phyloP scores from a whole-genome alignment of 345 rosid species.

The Eucalyptus melliodora region DNA sequence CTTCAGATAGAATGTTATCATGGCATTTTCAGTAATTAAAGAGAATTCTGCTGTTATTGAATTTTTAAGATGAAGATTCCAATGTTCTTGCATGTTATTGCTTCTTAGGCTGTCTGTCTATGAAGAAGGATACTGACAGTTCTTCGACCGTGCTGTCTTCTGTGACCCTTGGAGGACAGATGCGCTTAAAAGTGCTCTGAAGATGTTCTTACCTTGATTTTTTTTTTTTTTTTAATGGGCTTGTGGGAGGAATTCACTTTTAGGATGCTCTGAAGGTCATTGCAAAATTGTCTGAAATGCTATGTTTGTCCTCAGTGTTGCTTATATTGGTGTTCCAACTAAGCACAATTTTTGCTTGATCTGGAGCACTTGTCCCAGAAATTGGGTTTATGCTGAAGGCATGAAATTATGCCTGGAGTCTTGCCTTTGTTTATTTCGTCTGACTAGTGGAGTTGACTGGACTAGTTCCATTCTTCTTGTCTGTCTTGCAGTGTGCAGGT shows the following conservation, averaged over 20 bases:
- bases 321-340: neutral
- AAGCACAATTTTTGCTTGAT: neutral
- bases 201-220: neutral
- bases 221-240: neutral
- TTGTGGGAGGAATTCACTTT: neutral
- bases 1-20: neutral
- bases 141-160: neutral
- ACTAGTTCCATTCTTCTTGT: neutral
- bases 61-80: neutral
- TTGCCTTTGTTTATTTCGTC: neutral
- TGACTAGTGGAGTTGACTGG: neutral
- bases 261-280: neutral
- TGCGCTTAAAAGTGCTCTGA: neutral
- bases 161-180: neutral
- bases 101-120: neutral
- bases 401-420: neutral
- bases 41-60: neutral
- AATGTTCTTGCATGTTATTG: neutral
- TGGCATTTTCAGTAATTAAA: neutral
- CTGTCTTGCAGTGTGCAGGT: conserved; percentile 44
- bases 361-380: neutral
- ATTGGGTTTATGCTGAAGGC: neutral
- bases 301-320: neutral
- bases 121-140: neutral
- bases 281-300: neutral